Evolutionary conservation across 257 asterid species (phyloP), one percentile per base, ranked within the genome.

Genomic region (Anisodus tanguticus): DNA sequence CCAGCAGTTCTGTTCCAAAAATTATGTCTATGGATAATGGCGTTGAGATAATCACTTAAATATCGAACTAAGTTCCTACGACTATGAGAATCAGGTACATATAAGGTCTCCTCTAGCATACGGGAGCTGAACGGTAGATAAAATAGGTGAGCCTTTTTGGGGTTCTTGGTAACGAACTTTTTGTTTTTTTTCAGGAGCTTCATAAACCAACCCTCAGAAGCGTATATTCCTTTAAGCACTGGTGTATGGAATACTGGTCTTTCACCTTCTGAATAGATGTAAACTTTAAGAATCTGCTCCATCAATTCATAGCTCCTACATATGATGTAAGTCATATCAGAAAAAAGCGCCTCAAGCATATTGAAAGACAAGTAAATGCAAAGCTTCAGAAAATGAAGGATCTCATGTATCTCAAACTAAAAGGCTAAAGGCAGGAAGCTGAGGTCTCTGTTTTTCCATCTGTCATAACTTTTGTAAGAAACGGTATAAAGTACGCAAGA

Each of bases 141-240:
- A 85, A 94, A 94, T 43, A 94, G 83, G 89, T 93, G 97, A 67
- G 98, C 98, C 76, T 88, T 87, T 51, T 68, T 88, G n/a, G 95
- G 90, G 51, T 90, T 89, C 81, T 88, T 91, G 6, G 97, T 91
- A 45, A 88, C 86, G 19, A 90, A 89, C 59, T 86, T 85, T 82
- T 91, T 94, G 92, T 84, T 89, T 19, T 89, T 35, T 84, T 93
- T 88, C 55, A 94, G 89, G 79, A 87, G 89, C 92, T 92, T 93
- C 94, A 94, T 90, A 90, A 94, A 94, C 97, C 97, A 94, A 47
- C 98, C 98, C 87, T 94, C 98, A 0, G 97, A 92, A 57, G 97
- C 97, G 49, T 94, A 94, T 86, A 93, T 94, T 84, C 97, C 97
- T 87, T 91, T 91, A 54, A 92, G 95, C 63, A 92, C 90, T 19